These are phyloP conservation scores for Pseudogymnoascus destructans DNA, from an alignment of 2,329 filamentous ascomycete species.

Conservation along the genomic window DNA sequence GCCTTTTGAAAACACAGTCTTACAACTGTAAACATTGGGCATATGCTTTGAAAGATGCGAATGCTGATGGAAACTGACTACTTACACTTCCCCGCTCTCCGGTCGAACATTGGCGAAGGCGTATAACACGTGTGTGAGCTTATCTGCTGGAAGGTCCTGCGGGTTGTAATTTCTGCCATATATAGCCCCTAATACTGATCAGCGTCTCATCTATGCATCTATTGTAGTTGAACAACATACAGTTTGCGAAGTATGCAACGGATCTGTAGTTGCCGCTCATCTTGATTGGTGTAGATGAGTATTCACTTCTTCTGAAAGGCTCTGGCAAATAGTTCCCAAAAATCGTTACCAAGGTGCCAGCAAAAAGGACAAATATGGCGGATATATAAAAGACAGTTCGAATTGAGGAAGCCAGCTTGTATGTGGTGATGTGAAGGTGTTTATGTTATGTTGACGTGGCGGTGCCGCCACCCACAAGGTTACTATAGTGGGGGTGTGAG, in stretches of 20 bases:
- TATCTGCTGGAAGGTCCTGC: constrained; percentile 65
- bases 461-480: not conserved
- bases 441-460: constrained; percentile 7
- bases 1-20: not conserved
- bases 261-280: constrained; percentile 38
- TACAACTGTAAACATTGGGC: not conserved
- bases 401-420: constrained; percentile 18
- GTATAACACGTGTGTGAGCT: constrained; percentile 81
- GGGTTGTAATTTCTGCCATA: constrained; percentile 79
- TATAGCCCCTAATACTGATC: constrained; percentile 46
- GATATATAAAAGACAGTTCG: constrained; percentile 13
- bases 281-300: constrained; percentile 11
- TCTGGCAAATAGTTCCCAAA: not conserved
- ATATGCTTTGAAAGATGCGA: not conserved
- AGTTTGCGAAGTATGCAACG: constrained; percentile 65
- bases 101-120: constrained; percentile 76
- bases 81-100: constrained; percentile 65
- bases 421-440: constrained; percentile 11
- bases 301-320: not conserved
- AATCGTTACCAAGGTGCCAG: constrained; percentile 15
- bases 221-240: constrained; percentile 27
- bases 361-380: constrained; percentile 16
- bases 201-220: constrained; percentile 3
- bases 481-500: constrained; percentile 6
- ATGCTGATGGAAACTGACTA: not conserved